These are phyloP conservation scores for Colletotrichum sp. DNA, from an alignment of 2,329 filamentous ascomycete genomes.

Conservation along the genomic window DNA sequence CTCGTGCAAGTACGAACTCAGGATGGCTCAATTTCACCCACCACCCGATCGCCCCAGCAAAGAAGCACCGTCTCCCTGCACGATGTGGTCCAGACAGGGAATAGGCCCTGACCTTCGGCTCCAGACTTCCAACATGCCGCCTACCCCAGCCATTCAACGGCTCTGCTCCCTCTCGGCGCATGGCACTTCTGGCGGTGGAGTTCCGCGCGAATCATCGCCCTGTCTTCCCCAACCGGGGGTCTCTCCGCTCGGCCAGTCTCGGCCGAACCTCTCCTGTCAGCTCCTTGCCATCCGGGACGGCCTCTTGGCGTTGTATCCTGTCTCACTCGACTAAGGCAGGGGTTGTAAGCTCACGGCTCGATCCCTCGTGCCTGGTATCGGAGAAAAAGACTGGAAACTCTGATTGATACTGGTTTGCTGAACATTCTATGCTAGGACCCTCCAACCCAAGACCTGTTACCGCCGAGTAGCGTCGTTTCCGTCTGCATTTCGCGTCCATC, in stretches of 20 bases:
- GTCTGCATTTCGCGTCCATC: not conserved
- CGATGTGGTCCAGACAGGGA: not conserved
- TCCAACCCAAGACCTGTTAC: not conserved
- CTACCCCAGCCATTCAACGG: not conserved
- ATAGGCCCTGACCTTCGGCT: constrained; percentile 2
- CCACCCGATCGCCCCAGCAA: not conserved
- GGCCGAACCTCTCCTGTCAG: not conserved
- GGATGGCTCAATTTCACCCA: not conserved
- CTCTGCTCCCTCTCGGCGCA: not conserved
- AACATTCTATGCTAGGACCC: not conserved
- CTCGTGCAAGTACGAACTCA: not conserved
- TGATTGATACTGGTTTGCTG: not conserved
- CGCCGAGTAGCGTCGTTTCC: not conserved
- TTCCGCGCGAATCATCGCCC: constrained; percentile 20
- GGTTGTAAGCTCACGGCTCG: not conserved
- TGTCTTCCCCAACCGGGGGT: constrained; percentile 12
- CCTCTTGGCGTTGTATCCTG: not conserved
- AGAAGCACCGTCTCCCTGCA: not conserved
- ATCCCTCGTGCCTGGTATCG: not conserved
- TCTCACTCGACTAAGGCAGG: not conserved
- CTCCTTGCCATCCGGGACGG: not conserved
- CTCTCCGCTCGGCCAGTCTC: constrained; percentile 9
- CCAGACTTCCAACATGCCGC: constrained; percentile 1
- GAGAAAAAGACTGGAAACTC: not conserved
- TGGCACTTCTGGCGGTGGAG: not conserved